Percentiles rank a stretch among this genome's conserved stretches.
Conservation (phyloP, 768 basidiomycete species). For the Sutorius australiensis region DNA sequence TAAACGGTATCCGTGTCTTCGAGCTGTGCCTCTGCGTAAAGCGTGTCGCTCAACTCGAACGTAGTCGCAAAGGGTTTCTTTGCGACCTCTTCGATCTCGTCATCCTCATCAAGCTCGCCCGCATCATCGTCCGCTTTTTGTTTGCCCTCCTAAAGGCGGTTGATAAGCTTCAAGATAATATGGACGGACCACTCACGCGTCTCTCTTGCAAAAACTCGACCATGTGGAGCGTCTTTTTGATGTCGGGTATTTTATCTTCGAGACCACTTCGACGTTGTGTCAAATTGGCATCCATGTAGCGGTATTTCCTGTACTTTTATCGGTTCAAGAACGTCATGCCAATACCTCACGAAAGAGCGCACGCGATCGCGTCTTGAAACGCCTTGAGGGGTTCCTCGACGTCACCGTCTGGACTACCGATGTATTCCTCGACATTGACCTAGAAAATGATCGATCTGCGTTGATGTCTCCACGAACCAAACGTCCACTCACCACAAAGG, state of each 20-base stretch:
- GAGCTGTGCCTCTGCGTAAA: slow-evolving; percentile 88
- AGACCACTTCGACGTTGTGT: slow-evolving; percentile 72
- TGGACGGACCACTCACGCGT: slow-evolving; percentile 45
- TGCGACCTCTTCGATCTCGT: slow-evolving; percentile 34
- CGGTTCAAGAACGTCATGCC: slow-evolving; percentile 14
- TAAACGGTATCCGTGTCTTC: slow-evolving; percentile 86
- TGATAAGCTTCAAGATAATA: neutral
- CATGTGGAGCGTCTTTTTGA: slow-evolving; percentile 87
- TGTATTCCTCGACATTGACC: slow-evolving; percentile 84
- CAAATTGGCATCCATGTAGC: slow-evolving; percentile 92
- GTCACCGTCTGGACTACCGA: slow-evolving; percentile 74
- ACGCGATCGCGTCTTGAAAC: slow-evolving; percentile 95
- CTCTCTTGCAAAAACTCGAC: slow-evolving; percentile 75
- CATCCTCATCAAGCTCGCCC: slow-evolving; percentile 54
- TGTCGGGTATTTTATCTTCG: slow-evolving; percentile 95
- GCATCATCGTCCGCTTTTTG: slow-evolving; percentile 30
- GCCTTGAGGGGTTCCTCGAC: slow-evolving; percentile 73
- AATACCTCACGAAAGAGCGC: slow-evolving; percentile 32
- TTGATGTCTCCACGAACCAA: neutral
- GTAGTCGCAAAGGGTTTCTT: slow-evolving; percentile 69
- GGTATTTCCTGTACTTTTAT: slow-evolving; percentile 79
- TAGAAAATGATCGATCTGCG: slow-evolving; percentile 30
- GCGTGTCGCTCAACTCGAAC: slow-evolving; percentile 94
- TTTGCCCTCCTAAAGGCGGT: slow-evolving; percentile 54
- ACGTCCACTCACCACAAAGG: slow-evolving; percentile 75